Percentiles rank a stretch among this genome's conserved stretches.
phyloP scores from a whole-genome alignment of 306 rosid species.

The Vigna trinervia region DNA sequence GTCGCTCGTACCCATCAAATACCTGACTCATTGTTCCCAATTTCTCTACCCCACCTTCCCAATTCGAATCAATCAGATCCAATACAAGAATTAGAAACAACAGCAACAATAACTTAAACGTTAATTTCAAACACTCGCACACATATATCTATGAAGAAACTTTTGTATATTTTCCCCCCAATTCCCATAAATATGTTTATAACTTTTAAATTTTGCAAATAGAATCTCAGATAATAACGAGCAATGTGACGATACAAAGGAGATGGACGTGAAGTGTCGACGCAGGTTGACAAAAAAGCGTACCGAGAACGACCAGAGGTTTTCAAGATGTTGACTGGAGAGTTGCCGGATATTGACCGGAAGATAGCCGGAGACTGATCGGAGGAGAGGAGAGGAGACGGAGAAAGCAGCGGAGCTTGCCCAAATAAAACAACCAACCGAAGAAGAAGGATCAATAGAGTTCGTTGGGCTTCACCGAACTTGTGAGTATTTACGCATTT shows the following conservation, averaged over 20 bases:
- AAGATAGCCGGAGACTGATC: slow-evolving; percentile 32
- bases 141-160: background rate
- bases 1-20: slow-evolving; percentile 60
- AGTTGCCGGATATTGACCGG: background rate
- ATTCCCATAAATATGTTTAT: background rate
- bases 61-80: slow-evolving; percentile 36
- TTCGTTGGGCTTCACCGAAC: slow-evolving; percentile 31
- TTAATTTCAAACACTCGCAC: slow-evolving; percentile 15
- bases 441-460: slow-evolving; percentile 4
- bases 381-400: slow-evolving; percentile 34
- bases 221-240: slow-evolving; percentile 21
- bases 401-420: slow-evolving; percentile 31
- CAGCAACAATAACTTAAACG: slow-evolving; percentile 2
- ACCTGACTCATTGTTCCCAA: slow-evolving; percentile 49
- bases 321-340: slow-evolving; percentile 30
- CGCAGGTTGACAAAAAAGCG: background rate
- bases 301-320: slow-evolving; percentile 27
- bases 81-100: background rate
- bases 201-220: background rate
- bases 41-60: slow-evolving; percentile 34
- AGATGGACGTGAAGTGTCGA: background rate
- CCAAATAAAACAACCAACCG: background rate
- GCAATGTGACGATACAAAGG: background rate
- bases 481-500: slow-evolving; percentile 28
- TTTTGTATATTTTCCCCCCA: background rate